Base-by-base conservation (phyloP, 371 early-diverging fungal genomes). In the Mortierella sp. region DNA sequence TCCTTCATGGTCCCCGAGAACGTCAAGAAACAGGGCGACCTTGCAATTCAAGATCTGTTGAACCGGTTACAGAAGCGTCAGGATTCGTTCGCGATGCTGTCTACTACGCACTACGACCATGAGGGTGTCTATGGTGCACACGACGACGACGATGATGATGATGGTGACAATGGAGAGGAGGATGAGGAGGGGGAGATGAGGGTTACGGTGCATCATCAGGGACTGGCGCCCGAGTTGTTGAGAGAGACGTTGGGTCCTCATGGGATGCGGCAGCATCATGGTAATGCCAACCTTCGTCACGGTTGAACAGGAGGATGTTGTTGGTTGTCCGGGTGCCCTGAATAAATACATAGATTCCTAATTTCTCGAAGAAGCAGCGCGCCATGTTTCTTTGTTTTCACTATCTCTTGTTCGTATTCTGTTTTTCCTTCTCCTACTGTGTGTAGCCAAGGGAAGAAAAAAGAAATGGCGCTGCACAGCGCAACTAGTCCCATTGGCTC, bases 231-330 rank as follows among this genome's bases (percentile, higher is more conserved):
- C 24, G 73, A 71, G 2, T 28, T 78, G 3, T 72, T 75, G 43
- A 72, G 46, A 72, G 82, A 75, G n/a, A 64, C 24, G 19, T 16
- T 64, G 5, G 53, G 34, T 1, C 34, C 40, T 21, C 59, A 57
- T 50, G 64, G 54, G 3, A 55, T 82, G 44, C 64, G 46, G 34
- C 82, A 82, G 28, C 57, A 69, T 34, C 82, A 82, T 57, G 82
- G 82, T 0, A 57, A 72, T 10, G 82, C 82, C 37, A 82, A 82
- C 70, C 61, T 82, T 24, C 72, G 73, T 6, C 82, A 82, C 44
- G 43, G 31, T 31, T 71, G 54, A 72, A 11, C 43, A 40, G 5
- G 13, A 14, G 31, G 13, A 40, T 6, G 6, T 4, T 40, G 43
- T 40, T 40, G 43, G 43, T 6, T 40, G 43, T 40, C 6, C n/a